Base-by-base conservation (phyloP, 345 rosid species). In the Eucalyptus sp. region DNA sequence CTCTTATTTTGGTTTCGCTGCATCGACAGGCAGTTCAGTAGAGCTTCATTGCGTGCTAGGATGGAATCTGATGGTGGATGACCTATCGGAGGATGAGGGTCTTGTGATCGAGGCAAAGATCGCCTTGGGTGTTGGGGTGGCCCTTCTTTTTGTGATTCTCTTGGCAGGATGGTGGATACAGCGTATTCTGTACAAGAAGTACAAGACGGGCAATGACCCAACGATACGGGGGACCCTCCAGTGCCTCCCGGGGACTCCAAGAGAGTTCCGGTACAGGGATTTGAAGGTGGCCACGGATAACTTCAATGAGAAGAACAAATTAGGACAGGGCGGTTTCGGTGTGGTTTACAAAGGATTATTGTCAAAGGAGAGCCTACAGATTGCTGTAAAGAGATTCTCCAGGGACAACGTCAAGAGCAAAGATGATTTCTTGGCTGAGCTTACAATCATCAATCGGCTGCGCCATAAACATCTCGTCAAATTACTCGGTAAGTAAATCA, bases 311-410 rank as follows among this genome's bases (percentile, higher is more conserved):
- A 92, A 91, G 22, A 89, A 88, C 91, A 92, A 80, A 90, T 93
- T 93, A 6, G 96, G 95, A 0, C 93, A 93, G 88, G 96, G 96
- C 31, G 94, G 96, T 56, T 93, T 93, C 66, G 94, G 93, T 14
- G 91, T 93, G 49, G 95, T 94, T 44, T 93, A 92, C 88, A 90
- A 83, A 91, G 96, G 95, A 20, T 43, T 89, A 17, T 33, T 92
- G 29, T 43, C 71, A 17, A 18, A 37, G 11, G 44, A 4, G 24
- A 13, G 37, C 10, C 37, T n/a, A 41, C 88, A 33, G 89, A 88
- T 93, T 50, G 95, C 96, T 3, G 96, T 93, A 52, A 94, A 94
- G 89, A 93, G 92, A 86, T 94, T 94, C 91, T 89, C 91, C 71
- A 90, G 95, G 86, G 96, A 92, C 41, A 90, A 60, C 51, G 89